phyloP scores from a whole-genome alignment of 1,139 yeast genomes.

The Candida buenavistaensis region DNA sequence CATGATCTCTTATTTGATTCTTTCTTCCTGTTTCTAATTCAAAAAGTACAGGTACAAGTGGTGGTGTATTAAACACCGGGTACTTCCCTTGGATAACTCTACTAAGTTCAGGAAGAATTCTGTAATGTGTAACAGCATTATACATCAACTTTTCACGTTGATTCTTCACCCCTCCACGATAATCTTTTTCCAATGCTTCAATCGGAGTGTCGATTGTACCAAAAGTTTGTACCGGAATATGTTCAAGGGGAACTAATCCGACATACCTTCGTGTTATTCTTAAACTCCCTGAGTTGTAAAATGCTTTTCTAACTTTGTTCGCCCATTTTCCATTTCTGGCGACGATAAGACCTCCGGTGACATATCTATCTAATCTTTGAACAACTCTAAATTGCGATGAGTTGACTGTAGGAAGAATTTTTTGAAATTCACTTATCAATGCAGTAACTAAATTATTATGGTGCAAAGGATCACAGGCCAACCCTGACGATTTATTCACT shows the following conservation, averaged over 20 bases:
- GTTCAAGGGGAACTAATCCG: constrained; percentile 18
- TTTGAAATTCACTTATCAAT: constrained; percentile 5
- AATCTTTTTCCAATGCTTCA: constrained; percentile 14
- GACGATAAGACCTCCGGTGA: constrained; percentile 26
- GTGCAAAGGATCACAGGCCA: constrained; percentile 18
- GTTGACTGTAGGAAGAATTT: constrained; percentile 10
- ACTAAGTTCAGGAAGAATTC: constrained; percentile 14
- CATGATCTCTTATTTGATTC: constrained; percentile 28
- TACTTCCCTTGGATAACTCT: constrained; percentile 7
- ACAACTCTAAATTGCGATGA: constrained; percentile 18
- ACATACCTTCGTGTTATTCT: constrained; percentile 20
- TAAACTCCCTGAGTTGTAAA: constrained; percentile 9
- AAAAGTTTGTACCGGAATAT: constrained; percentile 1
- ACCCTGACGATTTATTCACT: constrained; percentile 25
- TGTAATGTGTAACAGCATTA: constrained; percentile 18
- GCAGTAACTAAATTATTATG: constrained; percentile 6
- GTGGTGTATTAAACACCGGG: constrained; percentile 10
- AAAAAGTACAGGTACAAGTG: constrained; percentile 20
- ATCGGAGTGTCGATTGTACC: constrained; percentile 19
- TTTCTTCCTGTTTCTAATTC: constrained; percentile 26
- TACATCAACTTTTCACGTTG: constrained; percentile 6
- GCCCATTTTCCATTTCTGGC: constrained; percentile 21
- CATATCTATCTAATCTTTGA: constrained; percentile 25
- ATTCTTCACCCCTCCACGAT: constrained; percentile 9
- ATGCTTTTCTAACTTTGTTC: constrained; percentile 13